Conservation (phyloP, 768 basidiomycete species). For the Boletus sensibilis region DNA sequence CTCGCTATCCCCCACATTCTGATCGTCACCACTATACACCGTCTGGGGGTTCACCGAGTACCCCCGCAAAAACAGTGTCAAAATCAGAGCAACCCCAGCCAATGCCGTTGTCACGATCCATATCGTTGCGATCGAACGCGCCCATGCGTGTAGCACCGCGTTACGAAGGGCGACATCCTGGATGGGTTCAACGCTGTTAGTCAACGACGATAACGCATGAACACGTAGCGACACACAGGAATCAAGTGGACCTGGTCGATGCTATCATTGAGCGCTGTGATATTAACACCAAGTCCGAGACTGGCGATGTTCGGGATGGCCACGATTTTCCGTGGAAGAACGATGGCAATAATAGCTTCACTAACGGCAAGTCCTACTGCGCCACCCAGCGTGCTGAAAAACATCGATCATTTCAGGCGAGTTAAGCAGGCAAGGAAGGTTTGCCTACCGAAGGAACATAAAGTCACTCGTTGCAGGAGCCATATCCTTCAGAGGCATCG, state of each 20-base stretch:
- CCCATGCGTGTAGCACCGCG: slow-evolving; percentile 58
- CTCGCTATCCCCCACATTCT: slow-evolving; percentile 22
- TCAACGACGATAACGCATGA: neutral
- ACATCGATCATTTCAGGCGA: neutral
- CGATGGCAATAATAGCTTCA: slow-evolving; percentile 64
- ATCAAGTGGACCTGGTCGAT: slow-evolving; percentile 40
- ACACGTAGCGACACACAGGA: slow-evolving; percentile 1
- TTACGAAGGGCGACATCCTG: slow-evolving; percentile 51
- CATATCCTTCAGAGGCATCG: slow-evolving; percentile 84
- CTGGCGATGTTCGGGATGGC: slow-evolving; percentile 32
- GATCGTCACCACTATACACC: slow-evolving; percentile 34
- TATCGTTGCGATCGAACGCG: slow-evolving; percentile 58
- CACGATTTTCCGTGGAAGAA: slow-evolving; percentile 39
- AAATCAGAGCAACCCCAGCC: slow-evolving; percentile 49
- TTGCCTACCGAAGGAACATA: slow-evolving; percentile 58
- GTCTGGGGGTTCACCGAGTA: slow-evolving; percentile 59
- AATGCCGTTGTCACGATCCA: slow-evolving; percentile 68
- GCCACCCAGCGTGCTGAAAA: slow-evolving; percentile 48
- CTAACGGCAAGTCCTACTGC: slow-evolving; percentile 72
- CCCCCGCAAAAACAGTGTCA: slow-evolving; percentile 51
- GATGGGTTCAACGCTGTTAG: neutral
- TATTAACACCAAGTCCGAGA: slow-evolving; percentile 35
- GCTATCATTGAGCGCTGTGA: slow-evolving; percentile 43
- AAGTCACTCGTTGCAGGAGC: slow-evolving; percentile 72
- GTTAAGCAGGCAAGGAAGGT: neutral